Conservation (phyloP, 345 rosid genomes). For the Acer negundo region DNA sequence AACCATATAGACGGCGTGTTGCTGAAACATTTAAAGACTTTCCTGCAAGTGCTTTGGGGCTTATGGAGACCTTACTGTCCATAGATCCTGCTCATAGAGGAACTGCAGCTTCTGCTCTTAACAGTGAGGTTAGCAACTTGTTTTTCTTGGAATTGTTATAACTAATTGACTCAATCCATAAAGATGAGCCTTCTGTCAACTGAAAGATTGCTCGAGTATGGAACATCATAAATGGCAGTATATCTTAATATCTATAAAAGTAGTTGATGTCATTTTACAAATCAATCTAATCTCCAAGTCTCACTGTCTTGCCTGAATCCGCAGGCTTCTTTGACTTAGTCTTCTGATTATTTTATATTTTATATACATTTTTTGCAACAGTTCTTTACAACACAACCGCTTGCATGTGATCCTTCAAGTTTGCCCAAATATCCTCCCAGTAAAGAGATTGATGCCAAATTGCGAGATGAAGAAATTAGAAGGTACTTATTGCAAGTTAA, state of each 20-base stretch:
- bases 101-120: constrained; percentile 75
- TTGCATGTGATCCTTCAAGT: constrained; percentile 87
- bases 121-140: constrained; percentile 63
- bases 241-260: not conserved
- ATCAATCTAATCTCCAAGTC: too few species aligned
- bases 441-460: constrained; percentile 93
- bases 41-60: constrained; percentile 60
- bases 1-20: constrained; percentile 72
- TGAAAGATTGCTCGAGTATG: not conserved
- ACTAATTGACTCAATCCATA: not conserved
- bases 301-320: not conserved
- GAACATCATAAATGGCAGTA: not conserved
- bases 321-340: constrained; percentile 5
- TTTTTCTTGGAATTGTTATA: constrained; percentile 3
- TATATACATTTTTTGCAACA: constrained; percentile 28
- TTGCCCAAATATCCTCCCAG: constrained; percentile 96
- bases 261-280: not conserved
- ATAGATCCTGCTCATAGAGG: constrained; percentile 80
- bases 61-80: constrained; percentile 77
- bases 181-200: not conserved
- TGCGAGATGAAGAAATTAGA: constrained; percentile 77
- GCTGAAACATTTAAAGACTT: constrained; percentile 63
- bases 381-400: constrained; percentile 74
- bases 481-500: constrained; percentile 41
- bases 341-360: not conserved